phyloP scores from a whole-genome alignment of 164 flowering plant genomes.

The Dillenia turbinata region DNA sequence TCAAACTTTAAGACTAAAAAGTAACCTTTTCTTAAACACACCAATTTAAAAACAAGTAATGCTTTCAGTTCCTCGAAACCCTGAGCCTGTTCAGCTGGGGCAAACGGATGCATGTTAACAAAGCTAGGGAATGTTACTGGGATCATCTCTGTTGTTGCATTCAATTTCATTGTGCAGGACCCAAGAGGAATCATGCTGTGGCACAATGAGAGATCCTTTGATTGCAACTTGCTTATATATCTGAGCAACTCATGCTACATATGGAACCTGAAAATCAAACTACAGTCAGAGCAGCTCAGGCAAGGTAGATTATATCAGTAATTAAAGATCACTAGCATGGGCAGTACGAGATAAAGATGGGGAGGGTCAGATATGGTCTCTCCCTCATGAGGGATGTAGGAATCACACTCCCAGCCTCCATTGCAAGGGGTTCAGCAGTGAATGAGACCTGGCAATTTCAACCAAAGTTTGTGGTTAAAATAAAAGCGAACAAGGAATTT shows the following conservation, averaged over 20 bases:
- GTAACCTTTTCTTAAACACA: neutral
- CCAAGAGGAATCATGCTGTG: conserved; percentile 99
- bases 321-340: conserved; percentile 3
- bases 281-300: conserved; percentile 13
- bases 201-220: conserved; percentile 94
- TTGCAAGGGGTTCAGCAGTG: conserved; percentile 86
- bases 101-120: conserved; percentile 85
- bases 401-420: conserved; percentile 63
- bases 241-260: conserved; percentile 97
- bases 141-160: conserved; percentile 97
- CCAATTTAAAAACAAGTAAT: neutral
- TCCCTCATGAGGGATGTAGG: conserved; percentile 70
- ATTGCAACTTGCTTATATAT: conserved; percentile 66
- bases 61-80: conserved; percentile 77
- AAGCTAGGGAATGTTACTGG: conserved; percentile 96
- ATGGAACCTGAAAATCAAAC: conserved; percentile 53
- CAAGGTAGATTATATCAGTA: neutral
- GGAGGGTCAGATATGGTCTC: conserved; percentile 80
- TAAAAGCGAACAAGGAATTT: neutral
- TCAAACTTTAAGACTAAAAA: conserved; percentile 1
- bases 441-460: conserved; percentile 61
- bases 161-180: conserved; percentile 97
- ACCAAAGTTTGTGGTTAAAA: neutral
- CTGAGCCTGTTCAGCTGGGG: conserved; percentile 78
- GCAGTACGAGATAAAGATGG: conserved; percentile 79